phyloP scores from a whole-genome alignment of 129 eudicot species.

The Flaveria trinervia region DNA sequence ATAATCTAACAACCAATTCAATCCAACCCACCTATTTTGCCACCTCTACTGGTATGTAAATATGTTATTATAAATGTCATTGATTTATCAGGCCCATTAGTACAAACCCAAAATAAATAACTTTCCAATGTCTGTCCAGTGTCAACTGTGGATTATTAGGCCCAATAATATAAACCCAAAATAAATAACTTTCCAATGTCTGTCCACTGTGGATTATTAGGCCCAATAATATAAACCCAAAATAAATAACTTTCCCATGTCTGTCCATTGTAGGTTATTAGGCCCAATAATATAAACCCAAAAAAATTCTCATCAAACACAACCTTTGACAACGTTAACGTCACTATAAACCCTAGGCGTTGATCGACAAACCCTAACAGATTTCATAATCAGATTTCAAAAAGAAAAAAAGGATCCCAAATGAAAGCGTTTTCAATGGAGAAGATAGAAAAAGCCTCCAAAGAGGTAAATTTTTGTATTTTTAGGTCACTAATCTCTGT shows the following conservation, averaged over 20 bases:
- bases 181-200: too few relatives aligned
- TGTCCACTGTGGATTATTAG: neutral
- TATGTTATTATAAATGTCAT: too few relatives aligned
- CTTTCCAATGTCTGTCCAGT: too few relatives aligned
- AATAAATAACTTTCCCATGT: too few relatives aligned
- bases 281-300: neutral
- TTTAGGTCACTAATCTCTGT: neutral
- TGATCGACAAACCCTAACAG: conserved; percentile 24
- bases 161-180: neutral
- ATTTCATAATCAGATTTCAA: neutral
- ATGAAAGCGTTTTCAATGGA: conserved; percentile 32
- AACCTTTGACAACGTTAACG: neutral
- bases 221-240: neutral
- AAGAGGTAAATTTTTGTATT: conserved; percentile 22
- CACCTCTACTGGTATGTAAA: too few relatives aligned
- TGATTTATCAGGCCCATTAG: neutral
- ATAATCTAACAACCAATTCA: too few relatives aligned
- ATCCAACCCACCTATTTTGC: too few relatives aligned
- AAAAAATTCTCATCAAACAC: neutral
- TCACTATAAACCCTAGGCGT: conserved; percentile 21
- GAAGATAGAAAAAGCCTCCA: conserved; percentile 32
- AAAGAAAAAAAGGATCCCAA: neutral
- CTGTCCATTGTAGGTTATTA: too few relatives aligned
- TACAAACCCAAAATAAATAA: too few relatives aligned
- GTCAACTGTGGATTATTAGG: neutral